Evolutionary conservation across 164 flowering plant genomes (phyloP), one percentile per base, ranked within the genome.

Genomic region (Platanus orientalis): DNA sequence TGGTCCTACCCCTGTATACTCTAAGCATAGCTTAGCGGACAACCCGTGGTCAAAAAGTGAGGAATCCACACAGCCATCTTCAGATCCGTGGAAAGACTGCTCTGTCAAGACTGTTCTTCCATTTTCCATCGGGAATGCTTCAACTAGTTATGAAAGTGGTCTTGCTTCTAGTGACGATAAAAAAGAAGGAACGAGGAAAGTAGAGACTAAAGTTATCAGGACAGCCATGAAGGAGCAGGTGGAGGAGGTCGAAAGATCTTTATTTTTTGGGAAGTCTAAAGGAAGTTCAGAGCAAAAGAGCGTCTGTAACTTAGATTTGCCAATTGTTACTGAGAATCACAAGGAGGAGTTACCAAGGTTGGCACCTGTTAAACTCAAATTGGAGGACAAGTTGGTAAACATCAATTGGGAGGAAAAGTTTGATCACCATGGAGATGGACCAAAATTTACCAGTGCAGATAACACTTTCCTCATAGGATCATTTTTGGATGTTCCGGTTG

Each of bases 331-430:
- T 20, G 90, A 84, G 53, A 76, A 73, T 73, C 83, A 79, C 59
- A 87, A 71, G 80, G 98, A 94, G 76, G 95, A 83, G 63, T 73
- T 83, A 9, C 97, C 98, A 17, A 71, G 89, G 71, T 74, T 92
- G 70, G 92, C 99, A 24, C 99, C 96, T 49, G 99, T 95, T 47
- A 86, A 76, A 66, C 89, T 95, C 58, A 95, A 95, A 74, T 91
- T 96, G 29, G 96, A 81, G 68, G 95, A 94, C 54, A 94, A 87
- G 70, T 25, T 80, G 2, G 66, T 71, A 60, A 77, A 65, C 69
- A 47, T 80, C 61, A 81, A 74, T 30, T 92, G 96, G 89, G 96
- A 89, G 65, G 97, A 84, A 57, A 88, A 87, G 71, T 81, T 70
- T 63, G 94, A 89, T 58, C 83, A 69, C 57, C 89, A 84, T 78